phyloP scores from a whole-genome alignment of 1,284 basidiomycete genomes.

The Trichosporon faecale region DNA sequence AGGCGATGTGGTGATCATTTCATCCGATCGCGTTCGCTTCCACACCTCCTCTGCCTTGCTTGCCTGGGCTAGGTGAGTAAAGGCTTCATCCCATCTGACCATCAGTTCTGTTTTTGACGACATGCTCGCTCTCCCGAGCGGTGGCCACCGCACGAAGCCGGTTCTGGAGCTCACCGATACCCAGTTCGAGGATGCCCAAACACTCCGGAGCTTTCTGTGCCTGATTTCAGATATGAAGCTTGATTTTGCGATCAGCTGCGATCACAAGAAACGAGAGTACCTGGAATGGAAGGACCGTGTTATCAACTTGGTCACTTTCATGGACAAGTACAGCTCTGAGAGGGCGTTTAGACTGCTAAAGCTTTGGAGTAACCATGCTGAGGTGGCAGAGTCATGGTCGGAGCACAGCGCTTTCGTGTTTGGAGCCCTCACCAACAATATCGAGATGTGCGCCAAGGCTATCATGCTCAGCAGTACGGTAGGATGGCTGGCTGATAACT shows the following conservation, averaged over 20 bases:
- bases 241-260: background rate
- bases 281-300: background rate
- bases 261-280: background rate
- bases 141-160: too few species aligned
- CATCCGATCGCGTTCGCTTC: background rate
- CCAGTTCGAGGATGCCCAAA: background rate
- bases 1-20: background rate
- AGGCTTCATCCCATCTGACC: too few species aligned
- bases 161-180: background rate
- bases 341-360: background rate
- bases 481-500: background rate
- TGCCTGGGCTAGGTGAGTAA: too few species aligned
- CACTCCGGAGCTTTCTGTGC: background rate
- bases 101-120: too few species aligned
- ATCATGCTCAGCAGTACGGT: too few species aligned
- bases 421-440: background rate
- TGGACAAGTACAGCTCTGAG: background rate
- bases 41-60: too few species aligned
- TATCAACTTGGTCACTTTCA: background rate
- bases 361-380: background rate
- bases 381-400: background rate
- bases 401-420: background rate
- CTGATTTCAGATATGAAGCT: background rate
- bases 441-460: background rate
- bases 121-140: too few species aligned